Conservation (phyloP, 345 rosid species). For the Syzygium aqueum region DNA sequence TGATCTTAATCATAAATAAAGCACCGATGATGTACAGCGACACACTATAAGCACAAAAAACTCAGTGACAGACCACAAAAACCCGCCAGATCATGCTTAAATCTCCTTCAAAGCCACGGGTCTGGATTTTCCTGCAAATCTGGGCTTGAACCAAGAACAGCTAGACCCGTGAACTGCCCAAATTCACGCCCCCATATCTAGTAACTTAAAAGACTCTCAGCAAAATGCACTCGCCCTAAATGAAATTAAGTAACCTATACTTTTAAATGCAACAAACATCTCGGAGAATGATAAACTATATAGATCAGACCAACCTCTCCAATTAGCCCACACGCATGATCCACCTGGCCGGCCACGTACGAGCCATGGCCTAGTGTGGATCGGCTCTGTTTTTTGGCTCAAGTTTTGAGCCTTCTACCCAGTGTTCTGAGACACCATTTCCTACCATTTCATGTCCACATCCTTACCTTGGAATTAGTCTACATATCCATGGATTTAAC, state of each 20-base stretch:
- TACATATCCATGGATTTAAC: neutral
- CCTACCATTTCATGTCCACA: no score
- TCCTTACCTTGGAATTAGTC: neutral
- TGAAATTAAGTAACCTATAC: neutral
- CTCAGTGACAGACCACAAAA: neutral
- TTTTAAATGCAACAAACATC: neutral
- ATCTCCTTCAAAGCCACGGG: neutral
- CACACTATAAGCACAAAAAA: neutral
- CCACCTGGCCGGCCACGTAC: no score
- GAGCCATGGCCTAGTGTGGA: no score
- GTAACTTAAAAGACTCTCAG: neutral
- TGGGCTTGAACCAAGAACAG: rapidly evolving
- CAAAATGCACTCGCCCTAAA: rapidly evolving
- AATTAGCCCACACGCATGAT: neutral
- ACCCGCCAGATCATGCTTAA: rapidly evolving
- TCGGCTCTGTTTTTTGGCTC: rapidly evolving
- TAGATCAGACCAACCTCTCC: neutral
- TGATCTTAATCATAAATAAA: neutral
- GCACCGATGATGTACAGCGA: neutral
- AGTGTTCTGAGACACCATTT: rapidly evolving
- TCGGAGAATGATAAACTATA: neutral
- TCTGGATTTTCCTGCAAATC: neutral
- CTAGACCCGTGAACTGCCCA: neutral
- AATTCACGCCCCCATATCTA: neutral
- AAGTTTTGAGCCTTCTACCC: no score